Percentiles rank a stretch among this genome's conserved stretches.
phyloP scores from a whole-genome alignment of 768 basidiomycete genomes.

The Rhodotorula toruloides region DNA sequence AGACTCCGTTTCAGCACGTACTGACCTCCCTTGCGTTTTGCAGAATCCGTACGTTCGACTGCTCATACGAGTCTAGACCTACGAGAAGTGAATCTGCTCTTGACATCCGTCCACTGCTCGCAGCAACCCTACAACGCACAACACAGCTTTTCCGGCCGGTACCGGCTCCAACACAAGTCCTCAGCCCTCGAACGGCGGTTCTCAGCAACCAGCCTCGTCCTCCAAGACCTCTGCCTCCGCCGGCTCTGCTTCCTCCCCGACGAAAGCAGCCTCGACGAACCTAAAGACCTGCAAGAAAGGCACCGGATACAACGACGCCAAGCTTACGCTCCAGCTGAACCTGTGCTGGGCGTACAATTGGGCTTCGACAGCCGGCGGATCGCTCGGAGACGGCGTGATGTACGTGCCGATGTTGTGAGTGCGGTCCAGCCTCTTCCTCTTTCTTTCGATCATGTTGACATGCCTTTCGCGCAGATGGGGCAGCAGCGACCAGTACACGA shows the following conservation, averaged over 20 bases:
- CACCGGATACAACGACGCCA: conserved; percentile 17
- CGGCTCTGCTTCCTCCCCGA: background rate
- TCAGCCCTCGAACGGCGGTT: no score
- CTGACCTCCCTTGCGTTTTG: no score
- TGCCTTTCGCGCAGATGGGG: conserved; percentile 9
- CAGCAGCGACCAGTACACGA: background rate
- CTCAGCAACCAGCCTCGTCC: no score
- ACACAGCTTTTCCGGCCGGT: no score
- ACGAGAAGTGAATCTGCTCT: no score
- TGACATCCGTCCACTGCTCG: no score
- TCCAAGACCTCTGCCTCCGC: background rate
- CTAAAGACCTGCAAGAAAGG: conserved; percentile 7
- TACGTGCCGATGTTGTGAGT: conserved; percentile 27
- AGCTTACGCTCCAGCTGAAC: background rate
- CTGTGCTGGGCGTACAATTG: conserved; percentile 21
- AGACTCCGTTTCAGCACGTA: no score
- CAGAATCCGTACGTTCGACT: no score
- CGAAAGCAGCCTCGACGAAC: background rate
- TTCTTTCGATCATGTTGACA: no score
- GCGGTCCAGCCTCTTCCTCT: background rate
- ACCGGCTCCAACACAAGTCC: no score
- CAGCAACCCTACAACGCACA: no score
- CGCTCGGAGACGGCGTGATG: conserved; percentile 10
- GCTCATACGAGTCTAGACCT: no score
- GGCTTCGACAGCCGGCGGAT: background rate